Evolutionary conservation across 2,329 filamentous ascomycete genomes (phyloP).

Genomic region (Aspergillus amoenus): DNA sequence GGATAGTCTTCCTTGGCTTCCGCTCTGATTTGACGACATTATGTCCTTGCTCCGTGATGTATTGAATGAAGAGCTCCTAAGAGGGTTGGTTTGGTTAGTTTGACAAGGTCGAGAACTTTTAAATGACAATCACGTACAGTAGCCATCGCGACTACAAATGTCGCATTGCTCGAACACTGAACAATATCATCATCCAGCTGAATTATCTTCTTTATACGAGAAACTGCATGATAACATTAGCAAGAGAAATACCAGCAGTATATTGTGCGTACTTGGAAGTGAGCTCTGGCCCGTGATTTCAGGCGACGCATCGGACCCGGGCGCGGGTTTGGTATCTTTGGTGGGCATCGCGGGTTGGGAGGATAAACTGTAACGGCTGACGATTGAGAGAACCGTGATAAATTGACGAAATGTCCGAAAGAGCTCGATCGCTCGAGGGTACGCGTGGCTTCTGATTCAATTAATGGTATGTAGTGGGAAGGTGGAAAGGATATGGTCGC

Average conservation of each 20-base stretch:
- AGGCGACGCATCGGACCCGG: slow-evolving; percentile 69
- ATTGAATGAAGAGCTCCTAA: slow-evolving; percentile 92
- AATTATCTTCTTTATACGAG: slow-evolving; percentile 95
- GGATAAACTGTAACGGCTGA: not conserved
- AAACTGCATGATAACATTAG: slow-evolving; percentile 52
- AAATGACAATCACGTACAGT: slow-evolving; percentile 57
- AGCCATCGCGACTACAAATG: slow-evolving; percentile 89
- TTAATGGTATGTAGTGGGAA: not conserved
- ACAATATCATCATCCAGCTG: slow-evolving; percentile 80
- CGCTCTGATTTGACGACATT: slow-evolving; percentile 87
- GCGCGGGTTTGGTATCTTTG: slow-evolving; percentile 65
- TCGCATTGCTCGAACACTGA: slow-evolving; percentile 87
- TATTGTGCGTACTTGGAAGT: slow-evolving; percentile 68
- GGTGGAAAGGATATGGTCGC: slow-evolving; percentile 21
- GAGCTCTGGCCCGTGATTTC: slow-evolving; percentile 83
- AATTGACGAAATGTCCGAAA: not conserved
- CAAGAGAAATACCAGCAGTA: not conserved
- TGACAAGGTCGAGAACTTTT: not conserved
- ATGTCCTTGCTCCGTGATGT: slow-evolving; percentile 80
- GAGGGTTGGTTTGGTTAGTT: slow-evolving; percentile 11
- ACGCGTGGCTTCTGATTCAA: not conserved
- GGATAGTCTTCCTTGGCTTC: slow-evolving; percentile 89
- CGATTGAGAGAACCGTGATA: not conserved
- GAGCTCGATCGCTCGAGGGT: not conserved
- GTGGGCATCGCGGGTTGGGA: slow-evolving; percentile 67